phyloP scores from a whole-genome alignment of 2,329 filamentous ascomycete genomes.

The Aspergillaceae sp. region DNA sequence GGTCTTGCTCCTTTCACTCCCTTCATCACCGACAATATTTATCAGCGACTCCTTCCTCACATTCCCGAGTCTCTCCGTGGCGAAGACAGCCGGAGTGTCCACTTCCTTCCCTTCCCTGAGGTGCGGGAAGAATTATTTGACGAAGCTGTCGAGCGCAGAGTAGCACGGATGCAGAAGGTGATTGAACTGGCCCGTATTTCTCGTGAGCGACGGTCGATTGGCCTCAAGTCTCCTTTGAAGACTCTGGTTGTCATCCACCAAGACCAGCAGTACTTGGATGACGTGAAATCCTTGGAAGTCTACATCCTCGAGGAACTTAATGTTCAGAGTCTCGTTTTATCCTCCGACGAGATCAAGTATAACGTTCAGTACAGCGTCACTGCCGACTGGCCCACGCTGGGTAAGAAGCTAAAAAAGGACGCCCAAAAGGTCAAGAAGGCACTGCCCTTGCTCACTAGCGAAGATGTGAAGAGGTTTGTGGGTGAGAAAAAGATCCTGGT shows the following conservation, averaged over 20 bases:
- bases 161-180: constrained; percentile 87
- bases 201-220: constrained; percentile 73
- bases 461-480: constrained; percentile 73
- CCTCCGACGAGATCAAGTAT: constrained; percentile 80
- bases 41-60: constrained; percentile 69
- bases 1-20: constrained; percentile 91
- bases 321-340: constrained; percentile 73
- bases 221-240: constrained; percentile 84
- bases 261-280: constrained; percentile 72
- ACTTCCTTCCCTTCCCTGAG: constrained; percentile 85
- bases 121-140: constrained; percentile 85
- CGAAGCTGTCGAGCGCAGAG: constrained; percentile 72
- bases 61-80: constrained; percentile 64
- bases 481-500: constrained; percentile 66
- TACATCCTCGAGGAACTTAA: constrained; percentile 93
- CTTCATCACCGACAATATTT: constrained; percentile 93
- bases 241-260: constrained; percentile 81
- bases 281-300: constrained; percentile 73
- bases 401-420: constrained; percentile 96
- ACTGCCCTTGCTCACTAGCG: constrained; percentile 66
- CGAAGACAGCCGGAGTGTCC: constrained; percentile 74
- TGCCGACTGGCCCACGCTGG: constrained; percentile 87
- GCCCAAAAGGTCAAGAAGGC: constrained; percentile 86
- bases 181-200: constrained; percentile 85
- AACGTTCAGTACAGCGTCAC: constrained; percentile 83